Percentiles rank a stretch among this genome's conserved stretches.
Conservation (phyloP, 2,329 filamentous ascomycete species). For the Beauveria australis region DNA sequence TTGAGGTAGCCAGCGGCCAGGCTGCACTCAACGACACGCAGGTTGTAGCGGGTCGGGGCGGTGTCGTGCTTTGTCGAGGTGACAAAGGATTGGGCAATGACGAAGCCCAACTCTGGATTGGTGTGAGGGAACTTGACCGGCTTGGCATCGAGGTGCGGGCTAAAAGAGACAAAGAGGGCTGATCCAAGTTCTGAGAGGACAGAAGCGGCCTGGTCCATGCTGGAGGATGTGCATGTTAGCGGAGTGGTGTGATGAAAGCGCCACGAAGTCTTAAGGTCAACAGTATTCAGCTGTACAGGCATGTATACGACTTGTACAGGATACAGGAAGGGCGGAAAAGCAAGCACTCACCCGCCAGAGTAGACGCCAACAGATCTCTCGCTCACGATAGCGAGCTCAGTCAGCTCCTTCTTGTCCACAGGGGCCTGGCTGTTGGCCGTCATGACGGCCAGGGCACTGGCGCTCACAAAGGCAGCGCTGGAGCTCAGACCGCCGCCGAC, state of each 20-base stretch:
- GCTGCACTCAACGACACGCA: constrained; percentile 91
- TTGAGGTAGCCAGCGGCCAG: constrained; percentile 68
- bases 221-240: constrained; percentile 23
- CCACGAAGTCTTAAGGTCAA: not conserved
- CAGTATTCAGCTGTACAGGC: not conserved
- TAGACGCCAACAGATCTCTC: constrained; percentile 94
- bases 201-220: constrained; percentile 96
- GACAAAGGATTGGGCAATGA: constrained; percentile 92
- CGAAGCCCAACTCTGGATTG: constrained; percentile 75
- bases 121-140: constrained; percentile 78
- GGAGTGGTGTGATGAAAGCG: not conserved
- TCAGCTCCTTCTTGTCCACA: constrained; percentile 85
- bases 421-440: constrained; percentile 69
- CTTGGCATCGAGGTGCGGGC: constrained; percentile 64
- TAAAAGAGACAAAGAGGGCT: constrained; percentile 85
- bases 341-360: constrained; percentile 66
- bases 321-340: not conserved
- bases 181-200: constrained; percentile 84
- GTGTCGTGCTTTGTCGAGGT: constrained; percentile 92
- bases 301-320: not conserved
- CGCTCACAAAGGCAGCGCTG: constrained; percentile 87
- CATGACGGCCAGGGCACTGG: constrained; percentile 82
- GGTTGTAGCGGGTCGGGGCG: constrained; percentile 89
- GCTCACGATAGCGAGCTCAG: constrained; percentile 88
- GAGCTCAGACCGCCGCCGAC: constrained; percentile 88